Evolutionary conservation across 2,329 filamentous ascomycete genomes (phyloP).

Genomic region (Sphaerulina vaccinii): DNA sequence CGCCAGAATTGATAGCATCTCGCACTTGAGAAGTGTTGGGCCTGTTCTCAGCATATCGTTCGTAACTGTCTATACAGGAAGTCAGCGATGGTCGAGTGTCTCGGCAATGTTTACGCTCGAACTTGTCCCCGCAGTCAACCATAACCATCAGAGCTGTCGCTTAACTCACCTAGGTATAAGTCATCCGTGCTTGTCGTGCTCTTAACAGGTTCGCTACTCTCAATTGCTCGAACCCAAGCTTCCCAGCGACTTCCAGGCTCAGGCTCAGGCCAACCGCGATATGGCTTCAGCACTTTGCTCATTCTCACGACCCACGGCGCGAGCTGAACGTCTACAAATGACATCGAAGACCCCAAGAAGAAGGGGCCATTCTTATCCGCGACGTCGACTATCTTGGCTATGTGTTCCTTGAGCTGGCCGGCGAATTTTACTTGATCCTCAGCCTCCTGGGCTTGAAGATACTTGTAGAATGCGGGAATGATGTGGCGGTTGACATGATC

Average conservation of each 20-base stretch:
- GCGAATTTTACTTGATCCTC: constrained; percentile 59
- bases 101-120: no score
- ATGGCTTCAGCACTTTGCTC: constrained; percentile 62
- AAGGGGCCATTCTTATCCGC: constrained; percentile 64
- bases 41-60: constrained; percentile 62
- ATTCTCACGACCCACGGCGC: constrained; percentile 73
- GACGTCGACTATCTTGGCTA: constrained; percentile 60
- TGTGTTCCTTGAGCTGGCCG: constrained; percentile 63
- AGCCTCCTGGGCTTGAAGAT: constrained; percentile 65
- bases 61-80: constrained; percentile 53
- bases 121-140: no score
- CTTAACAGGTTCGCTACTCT: constrained; percentile 60
- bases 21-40: constrained; percentile 59
- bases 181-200: constrained; percentile 67
- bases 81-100: neutral
- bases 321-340: constrained; percentile 71
- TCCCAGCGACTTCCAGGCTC: constrained; percentile 65
- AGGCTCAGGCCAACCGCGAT: constrained; percentile 65
- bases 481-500: constrained; percentile 79
- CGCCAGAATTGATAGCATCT: constrained; percentile 60
- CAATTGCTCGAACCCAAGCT: constrained; percentile 67
- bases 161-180: neutral
- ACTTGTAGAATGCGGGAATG: constrained; percentile 71
- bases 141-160: no score
- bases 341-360: constrained; percentile 59